These are phyloP conservation scores for Suhomyces taliae DNA, from an alignment of 1,139 yeast genomes.

Conservation along the genomic window DNA sequence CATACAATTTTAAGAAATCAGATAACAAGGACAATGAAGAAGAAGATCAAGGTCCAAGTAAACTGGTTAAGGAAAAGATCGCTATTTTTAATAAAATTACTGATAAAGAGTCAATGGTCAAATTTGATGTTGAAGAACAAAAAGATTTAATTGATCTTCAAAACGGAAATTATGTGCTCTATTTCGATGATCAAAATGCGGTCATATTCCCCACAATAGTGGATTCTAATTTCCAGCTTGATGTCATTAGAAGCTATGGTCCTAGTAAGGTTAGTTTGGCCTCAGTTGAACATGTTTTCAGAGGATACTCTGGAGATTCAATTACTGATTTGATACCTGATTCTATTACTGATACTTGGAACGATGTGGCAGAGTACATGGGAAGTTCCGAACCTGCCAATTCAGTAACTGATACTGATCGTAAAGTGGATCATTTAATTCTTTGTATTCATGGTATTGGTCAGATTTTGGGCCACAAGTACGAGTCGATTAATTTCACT, in stretches of 20 bases:
- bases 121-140: slow-evolving; percentile 21
- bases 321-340: slow-evolving; percentile 31
- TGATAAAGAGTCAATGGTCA: slow-evolving; percentile 10
- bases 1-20: slow-evolving; percentile 23
- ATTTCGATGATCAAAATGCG: slow-evolving; percentile 33
- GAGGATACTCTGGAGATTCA: slow-evolving; percentile 38
- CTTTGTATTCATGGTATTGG: slow-evolving; percentile 94
- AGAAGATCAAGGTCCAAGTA: slow-evolving; percentile 9
- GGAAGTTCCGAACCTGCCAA: slow-evolving; percentile 33
- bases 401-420: slow-evolving; percentile 17
- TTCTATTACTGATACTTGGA: slow-evolving; percentile 50
- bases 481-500: slow-evolving; percentile 81
- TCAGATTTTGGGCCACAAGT: slow-evolving; percentile 77
- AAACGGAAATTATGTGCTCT: slow-evolving; percentile 34
- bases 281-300: slow-evolving; percentile 36
- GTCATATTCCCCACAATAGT: slow-evolving; percentile 39
- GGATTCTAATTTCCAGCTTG: slow-evolving; percentile 36
- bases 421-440: slow-evolving; percentile 75
- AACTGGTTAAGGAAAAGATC: slow-evolving; percentile 19
- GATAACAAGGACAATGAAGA: slow-evolving; percentile 6
- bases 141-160: slow-evolving; percentile 33
- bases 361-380: slow-evolving; percentile 30
- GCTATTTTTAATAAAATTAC: slow-evolving; percentile 22
- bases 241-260: slow-evolving; percentile 41
- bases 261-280: slow-evolving; percentile 31